Conservation (phyloP, 2,329 filamentous ascomycete species). For the Pseudogymnoascus destructans region DNA sequence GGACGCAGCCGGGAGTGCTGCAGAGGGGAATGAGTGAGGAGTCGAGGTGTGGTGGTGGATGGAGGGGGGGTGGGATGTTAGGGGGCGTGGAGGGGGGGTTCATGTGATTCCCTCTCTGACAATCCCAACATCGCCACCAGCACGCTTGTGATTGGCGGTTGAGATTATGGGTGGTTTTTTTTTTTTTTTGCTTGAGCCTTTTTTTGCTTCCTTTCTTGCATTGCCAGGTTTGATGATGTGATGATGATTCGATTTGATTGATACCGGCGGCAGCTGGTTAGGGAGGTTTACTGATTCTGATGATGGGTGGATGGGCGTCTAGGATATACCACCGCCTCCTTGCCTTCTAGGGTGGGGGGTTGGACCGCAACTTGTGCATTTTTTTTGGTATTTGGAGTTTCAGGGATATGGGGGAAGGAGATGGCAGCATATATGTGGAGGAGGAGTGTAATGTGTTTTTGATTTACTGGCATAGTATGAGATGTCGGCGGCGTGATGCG, state of each 20-base stretch:
- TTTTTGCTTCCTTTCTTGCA: neutral
- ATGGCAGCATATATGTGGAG: neutral
- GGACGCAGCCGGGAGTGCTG: neutral
- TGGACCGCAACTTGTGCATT: neutral
- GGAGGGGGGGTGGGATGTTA: slow-evolving; percentile 1
- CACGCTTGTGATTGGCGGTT: neutral
- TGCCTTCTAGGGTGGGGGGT: neutral
- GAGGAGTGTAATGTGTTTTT: neutral
- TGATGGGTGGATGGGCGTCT: neutral
- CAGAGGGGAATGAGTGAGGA: neutral
- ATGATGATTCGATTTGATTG: slow-evolving; percentile 1
- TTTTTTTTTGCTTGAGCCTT: neutral
- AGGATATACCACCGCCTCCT: slow-evolving; percentile 8
- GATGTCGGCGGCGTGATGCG: neutral
- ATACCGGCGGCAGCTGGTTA: neutral
- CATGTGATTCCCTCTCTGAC: neutral
- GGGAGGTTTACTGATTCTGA: slow-evolving; percentile 6
- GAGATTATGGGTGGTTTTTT: neutral
- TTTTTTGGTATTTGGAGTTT: slow-evolving; percentile 2
- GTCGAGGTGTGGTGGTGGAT: neutral
- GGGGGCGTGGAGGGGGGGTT: neutral
- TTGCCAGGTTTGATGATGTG: neutral
- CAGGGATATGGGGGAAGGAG: neutral
- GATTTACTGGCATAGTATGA: neutral
- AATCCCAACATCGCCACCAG: neutral